Evolutionary conservation across 2,329 filamentous ascomycete species (phyloP), one percentile per base, ranked within the genome.

Genomic region (Penicillium italicum): DNA sequence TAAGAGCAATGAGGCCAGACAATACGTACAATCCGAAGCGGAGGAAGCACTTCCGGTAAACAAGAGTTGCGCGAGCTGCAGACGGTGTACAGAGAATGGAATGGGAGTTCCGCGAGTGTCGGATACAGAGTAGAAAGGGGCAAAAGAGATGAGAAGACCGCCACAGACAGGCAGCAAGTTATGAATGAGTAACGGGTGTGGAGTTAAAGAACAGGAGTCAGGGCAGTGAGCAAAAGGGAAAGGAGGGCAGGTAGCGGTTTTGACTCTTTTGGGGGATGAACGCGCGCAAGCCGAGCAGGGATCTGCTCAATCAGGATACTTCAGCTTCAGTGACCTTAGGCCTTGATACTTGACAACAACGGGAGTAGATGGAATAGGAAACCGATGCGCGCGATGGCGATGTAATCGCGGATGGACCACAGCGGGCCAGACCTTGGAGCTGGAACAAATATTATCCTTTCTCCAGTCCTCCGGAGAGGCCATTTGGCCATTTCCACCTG

Each of bases 1-100:
- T 49, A 36, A 45, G 45, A 45, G 5, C 42, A 55, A 40, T 50
- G 49, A 58, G 57, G 62, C 53, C 60, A 59, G 64, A 69, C 60
- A 48, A 72, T 74, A 74, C 72, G 72, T 74, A 74, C 72, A 74
- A 72, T 73, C 66, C 67, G 66, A 68, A 69, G 63, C 65, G 56
- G 57, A 63, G 41, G 60, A 59, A 55, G 34, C 37, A 53, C 60
- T 53, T 55, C 50, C 48, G 56, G 57, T 16, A 18, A 51, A 56
- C 31, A 62, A 56, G 46, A 56, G 31, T 31, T 36, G 56, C 53
- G 43, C 56, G 45, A 56, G 46, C 30, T 34, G 50, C 10, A 26
- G 46, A 60, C 45, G 54, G 16, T 53, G 61, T 63, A 65, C 58
- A 65, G 58, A 56, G 52, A 46, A 34, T 14, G 26, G 22, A 44